phyloP scores from a whole-genome alignment of 768 basidiomycete species.

The Tricholoma flavovirens region DNA sequence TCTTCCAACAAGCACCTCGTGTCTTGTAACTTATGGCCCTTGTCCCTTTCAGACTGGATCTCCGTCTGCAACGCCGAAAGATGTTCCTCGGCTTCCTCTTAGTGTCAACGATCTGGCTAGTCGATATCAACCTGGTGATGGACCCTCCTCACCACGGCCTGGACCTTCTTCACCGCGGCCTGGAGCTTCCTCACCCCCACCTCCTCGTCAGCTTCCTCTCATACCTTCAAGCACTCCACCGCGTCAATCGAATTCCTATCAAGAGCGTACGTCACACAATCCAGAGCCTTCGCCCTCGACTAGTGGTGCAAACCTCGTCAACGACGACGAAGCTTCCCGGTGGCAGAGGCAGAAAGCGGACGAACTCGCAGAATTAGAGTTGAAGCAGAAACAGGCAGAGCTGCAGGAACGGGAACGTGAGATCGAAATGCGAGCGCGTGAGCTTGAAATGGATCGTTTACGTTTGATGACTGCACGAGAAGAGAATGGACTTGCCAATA shows the following conservation, averaged over 20 bases:
- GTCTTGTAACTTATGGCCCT: background rate
- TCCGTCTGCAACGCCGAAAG: constrained; percentile 50
- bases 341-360: constrained; percentile 36
- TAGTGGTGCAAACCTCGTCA: constrained; percentile 11
- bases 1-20: background rate
- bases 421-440: constrained; percentile 44
- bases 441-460: constrained; percentile 53
- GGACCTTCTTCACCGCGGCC: constrained; percentile 35
- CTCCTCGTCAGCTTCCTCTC: constrained; percentile 15
- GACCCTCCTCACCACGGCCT: constrained; percentile 35
- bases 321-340: constrained; percentile 22
- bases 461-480: constrained; percentile 32
- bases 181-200: constrained; percentile 29
- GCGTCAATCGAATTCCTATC: constrained; percentile 18
- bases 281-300: constrained; percentile 8
- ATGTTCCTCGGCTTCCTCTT: constrained; percentile 56
- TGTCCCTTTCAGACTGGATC: constrained; percentile 36
- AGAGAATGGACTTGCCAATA: constrained; percentile 15
- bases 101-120: constrained; percentile 62
- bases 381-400: constrained; percentile 50
- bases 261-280: constrained; percentile 5
- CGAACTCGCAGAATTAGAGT: constrained; percentile 47
- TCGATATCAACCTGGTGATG: constrained; percentile 48
- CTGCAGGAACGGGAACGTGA: constrained; percentile 50
- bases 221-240: constrained; percentile 17